These are phyloP conservation scores for Panicum hallii DNA, from an alignment of 202 grass and related monocot genomes.

Conservation along the genomic window DNA sequence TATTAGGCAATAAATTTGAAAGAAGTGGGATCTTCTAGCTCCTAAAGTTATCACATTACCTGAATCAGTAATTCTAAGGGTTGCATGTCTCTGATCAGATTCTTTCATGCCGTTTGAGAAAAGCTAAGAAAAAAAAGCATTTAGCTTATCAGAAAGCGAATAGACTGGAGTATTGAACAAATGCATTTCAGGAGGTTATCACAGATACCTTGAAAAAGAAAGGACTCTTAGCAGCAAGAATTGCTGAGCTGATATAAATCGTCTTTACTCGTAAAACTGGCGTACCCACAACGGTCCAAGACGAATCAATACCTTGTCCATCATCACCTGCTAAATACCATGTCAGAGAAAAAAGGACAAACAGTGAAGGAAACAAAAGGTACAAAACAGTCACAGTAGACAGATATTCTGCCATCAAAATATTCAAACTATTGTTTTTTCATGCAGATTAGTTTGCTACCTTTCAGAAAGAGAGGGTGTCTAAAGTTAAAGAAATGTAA, in stretches of 20 bases:
- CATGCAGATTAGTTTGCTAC: conserved; percentile 1
- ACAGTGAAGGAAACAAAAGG: not conserved
- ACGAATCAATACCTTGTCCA: conserved; percentile 67
- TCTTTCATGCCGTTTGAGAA: conserved; percentile 99
- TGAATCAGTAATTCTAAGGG: conserved; percentile 91
- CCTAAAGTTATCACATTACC: conserved; percentile 56
- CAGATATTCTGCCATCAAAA: conserved; percentile 2
- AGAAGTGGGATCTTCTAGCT: not conserved
- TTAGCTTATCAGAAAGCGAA: conserved; percentile 39
- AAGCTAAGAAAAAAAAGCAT: conserved; percentile 63
- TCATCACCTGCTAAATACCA: conserved; percentile 68
- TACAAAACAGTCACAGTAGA: conserved; percentile 23
- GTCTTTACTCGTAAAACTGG: conserved; percentile 65
- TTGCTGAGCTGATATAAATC: conserved; percentile 91
- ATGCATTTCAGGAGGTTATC: not conserved
- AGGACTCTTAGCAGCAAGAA: conserved; percentile 96
- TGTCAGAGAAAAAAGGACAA: not conserved
- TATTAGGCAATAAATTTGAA: not conserved
- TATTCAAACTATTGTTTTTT: conserved; percentile 31
- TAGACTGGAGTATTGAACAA: conserved; percentile 30
- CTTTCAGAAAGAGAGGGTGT: not conserved
- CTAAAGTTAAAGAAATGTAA: not conserved
- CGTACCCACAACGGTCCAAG: conserved; percentile 56
- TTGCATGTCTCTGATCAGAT: conserved; percentile 91
- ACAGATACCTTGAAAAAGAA: conserved; percentile 92